Conservation (phyloP, 1,284 basidiomycete species). For the Cutaneotrichosporon sp. region DNA sequence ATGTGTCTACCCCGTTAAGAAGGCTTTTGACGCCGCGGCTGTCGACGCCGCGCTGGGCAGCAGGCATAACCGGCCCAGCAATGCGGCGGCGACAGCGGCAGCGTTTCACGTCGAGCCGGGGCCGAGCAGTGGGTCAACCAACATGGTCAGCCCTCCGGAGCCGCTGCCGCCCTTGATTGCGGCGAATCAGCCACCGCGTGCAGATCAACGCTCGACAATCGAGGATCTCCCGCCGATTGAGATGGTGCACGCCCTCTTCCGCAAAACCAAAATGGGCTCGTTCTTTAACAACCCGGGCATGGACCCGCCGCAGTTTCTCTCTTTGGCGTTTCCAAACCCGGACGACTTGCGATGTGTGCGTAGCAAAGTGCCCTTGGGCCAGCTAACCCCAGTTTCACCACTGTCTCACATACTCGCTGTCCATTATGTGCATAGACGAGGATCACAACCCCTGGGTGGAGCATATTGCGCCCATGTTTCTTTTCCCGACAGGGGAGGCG, state of each 20-base stretch:
- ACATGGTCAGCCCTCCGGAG: constrained; percentile 2
- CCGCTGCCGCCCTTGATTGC: background rate
- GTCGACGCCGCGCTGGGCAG: constrained; percentile 23
- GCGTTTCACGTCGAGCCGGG: constrained; percentile 5
- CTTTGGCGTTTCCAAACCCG: constrained; percentile 26
- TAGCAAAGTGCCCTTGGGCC: background rate
- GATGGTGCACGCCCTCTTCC: constrained; percentile 32
- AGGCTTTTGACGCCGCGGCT: constrained; percentile 27
- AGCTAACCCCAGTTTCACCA: constrained; percentile 35
- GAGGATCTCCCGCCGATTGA: constrained; percentile 27
- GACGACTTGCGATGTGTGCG: constrained; percentile 37
- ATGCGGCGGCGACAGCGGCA: constrained; percentile 10
- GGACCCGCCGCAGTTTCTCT: constrained; percentile 37
- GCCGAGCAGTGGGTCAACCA: background rate
- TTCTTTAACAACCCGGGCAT: constrained; percentile 34
- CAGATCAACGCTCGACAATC: constrained; percentile 3
- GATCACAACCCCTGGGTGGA: constrained; percentile 40
- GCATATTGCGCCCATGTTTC: constrained; percentile 34
- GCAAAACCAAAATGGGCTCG: constrained; percentile 38
- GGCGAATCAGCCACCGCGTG: constrained; percentile 4
- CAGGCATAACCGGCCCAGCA: constrained; percentile 24
- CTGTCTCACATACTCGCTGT: constrained; percentile 38
- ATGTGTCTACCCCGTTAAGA: constrained; percentile 38
- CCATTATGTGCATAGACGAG: constrained; percentile 37
- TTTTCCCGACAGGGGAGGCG: constrained; percentile 28